Evolutionary conservation across 495 filamentous ascomycete genomes (phyloP), one percentile per base, ranked within the genome.

Genomic region (Durotheca rogersii): DNA sequence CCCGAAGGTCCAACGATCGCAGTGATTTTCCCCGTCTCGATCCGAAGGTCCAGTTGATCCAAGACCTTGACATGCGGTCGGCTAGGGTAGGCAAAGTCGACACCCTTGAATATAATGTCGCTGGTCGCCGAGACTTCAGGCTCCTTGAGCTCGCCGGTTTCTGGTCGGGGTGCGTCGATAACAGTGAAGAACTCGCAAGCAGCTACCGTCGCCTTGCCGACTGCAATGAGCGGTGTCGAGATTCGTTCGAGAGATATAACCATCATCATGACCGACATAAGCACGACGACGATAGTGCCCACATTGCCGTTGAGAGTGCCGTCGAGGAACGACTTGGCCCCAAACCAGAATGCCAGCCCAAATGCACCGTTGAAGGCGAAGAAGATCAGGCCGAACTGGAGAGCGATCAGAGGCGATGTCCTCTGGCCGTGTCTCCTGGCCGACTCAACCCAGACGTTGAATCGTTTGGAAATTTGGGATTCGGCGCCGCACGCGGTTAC

Each of bases 1-100:
- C 86, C 86, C 12, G 88, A 89, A 7, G 90, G 82, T 6, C 92
- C 87, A 31, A 95, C 89, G 38, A 97, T 77, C n/a, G 91, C 89
- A 18, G 88, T 89, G 30, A 89, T 86, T 64, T 90, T 87, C 10
- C 90, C 90, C 5, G 90, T 83, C 27, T 81, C 77, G 34, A 89
- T 80, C 6, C 49, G 64, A 5, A 87, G 65, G 35, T 72, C 75
- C 23, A 87, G 66, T 11, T 78, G 67, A 50, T 77, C 72, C 9
- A 81, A 60, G 2, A 88, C 79, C 37, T 76, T 80, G 34, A 83
- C 74, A 41, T 84, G 77, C 1, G 85, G 79, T 18, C 86, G 70
- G 36, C 81, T 83, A 1, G 87, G 86, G 63, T 90, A 91, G 9
- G 80, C 72, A 50, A 89, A 88, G 16, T 74, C 69, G 6, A 88